Evolutionary conservation across 148 eudicot genomes (phyloP), one percentile per base, ranked within the genome.

Genomic region (Cornus controversa): DNA sequence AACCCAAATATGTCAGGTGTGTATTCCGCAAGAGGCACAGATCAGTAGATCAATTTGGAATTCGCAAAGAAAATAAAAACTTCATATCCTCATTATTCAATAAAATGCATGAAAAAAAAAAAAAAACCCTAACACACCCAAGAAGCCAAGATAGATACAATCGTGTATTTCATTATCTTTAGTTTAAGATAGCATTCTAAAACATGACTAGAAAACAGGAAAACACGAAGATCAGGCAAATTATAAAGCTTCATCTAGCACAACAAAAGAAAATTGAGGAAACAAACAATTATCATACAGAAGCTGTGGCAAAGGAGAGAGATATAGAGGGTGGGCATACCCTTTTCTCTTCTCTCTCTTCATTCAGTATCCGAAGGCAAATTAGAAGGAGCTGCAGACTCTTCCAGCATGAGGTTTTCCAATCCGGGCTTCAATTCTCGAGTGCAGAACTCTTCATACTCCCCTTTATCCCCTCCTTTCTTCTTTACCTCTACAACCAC

Each of bases 401-500:
- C 29, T 20, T 66, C 70, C 53, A 68, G 26, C 73, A 24, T 50
- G 2, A 81, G 76, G 29, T 74, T 81, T 13, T 66, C 63, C 66
- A 81, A 71, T 9, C 80, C 83, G 6, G 84, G 84, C 70, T 37
- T 77, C 66, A 82, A 62, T 72, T 82, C 84, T 0, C 75, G 69
- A 34, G 77, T 67, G 60, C 73, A 77, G 54, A 82, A 82, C 26
- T 82, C 84, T 6, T 82, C 84, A 25, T 82, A 82, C 36, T 82
- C 84, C 15, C 62, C 42, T 60, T 71, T 66, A 27, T 82, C 84
- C 8, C 84, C 84, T 40, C 70, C 81, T 69, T 82, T 82, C 78
- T 69, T 77, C 70, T 73, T 77, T 63, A 82, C 81, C 77, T 82
- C 84, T 25, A 82, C 78, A 23, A 82, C 84, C 63, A 80, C 73